Evolutionary conservation across 2,329 filamentous ascomycete species (phyloP).

Genomic region (Davidsoniella neocaledoniae): DNA sequence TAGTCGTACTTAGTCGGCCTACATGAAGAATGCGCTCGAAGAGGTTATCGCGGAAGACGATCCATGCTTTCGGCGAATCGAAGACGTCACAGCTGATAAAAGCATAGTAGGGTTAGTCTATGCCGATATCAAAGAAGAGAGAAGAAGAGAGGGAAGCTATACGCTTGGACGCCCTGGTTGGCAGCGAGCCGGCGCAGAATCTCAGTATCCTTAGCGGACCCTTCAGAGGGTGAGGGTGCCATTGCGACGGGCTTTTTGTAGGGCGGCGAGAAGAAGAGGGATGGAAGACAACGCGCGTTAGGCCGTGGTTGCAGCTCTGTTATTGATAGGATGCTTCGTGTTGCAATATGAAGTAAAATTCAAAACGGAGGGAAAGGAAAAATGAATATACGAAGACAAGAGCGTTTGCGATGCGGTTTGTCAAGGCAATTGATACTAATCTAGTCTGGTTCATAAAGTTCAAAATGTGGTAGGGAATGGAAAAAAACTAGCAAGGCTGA

Average conservation of each 20-base stretch:
- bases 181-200: constrained; percentile 6
- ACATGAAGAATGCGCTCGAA: constrained; percentile 10
- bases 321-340: too few species aligned
- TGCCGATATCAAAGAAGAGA: background rate
- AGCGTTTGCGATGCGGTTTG: too few species aligned
- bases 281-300: background rate
- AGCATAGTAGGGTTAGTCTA: background rate
- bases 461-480: too few species aligned
- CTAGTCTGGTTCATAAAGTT: too few species aligned
- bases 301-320: background rate
- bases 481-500: too few species aligned
- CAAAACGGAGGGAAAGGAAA: too few species aligned
- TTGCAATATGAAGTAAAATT: too few species aligned
- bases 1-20: background rate
- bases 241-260: background rate
- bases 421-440: too few species aligned
- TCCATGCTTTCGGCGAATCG: constrained; percentile 1
- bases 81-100: constrained; percentile 1
- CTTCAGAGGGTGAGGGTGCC: background rate
- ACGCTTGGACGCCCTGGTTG: constrained; percentile 1
- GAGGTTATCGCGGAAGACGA: constrained; percentile 8
- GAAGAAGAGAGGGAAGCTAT: background rate
- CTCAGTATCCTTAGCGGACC: background rate
- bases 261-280: too few species aligned
- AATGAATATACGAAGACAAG: too few species aligned